These are phyloP conservation scores for Aspergillus melleus DNA, from an alignment of 2,329 filamentous ascomycete species.

Conservation along the genomic window DNA sequence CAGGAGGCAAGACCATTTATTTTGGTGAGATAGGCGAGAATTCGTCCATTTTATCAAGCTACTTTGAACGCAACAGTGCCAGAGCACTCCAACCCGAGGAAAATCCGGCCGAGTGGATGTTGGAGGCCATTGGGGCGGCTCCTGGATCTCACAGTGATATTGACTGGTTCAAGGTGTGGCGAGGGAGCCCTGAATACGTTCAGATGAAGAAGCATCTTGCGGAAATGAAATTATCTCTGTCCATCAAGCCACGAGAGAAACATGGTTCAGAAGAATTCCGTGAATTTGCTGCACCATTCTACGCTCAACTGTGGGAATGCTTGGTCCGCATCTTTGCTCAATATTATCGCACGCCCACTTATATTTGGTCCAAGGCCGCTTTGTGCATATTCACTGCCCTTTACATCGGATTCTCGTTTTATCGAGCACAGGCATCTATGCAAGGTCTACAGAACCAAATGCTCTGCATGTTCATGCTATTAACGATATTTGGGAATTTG, in stretches of 20 bases:
- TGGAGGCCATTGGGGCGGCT: neutral
- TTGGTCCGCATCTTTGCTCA: constrained; percentile 15
- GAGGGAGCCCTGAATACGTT: constrained; percentile 40
- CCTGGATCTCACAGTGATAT: constrained; percentile 45
- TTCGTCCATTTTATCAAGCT: neutral
- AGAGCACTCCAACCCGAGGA: neutral
- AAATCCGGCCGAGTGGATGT: constrained; percentile 3
- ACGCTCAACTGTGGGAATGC: constrained; percentile 4
- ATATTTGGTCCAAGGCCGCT: constrained; percentile 75
- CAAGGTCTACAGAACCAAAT: constrained; percentile 81
- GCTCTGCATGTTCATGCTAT: constrained; percentile 78
- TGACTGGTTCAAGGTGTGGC: constrained; percentile 63
- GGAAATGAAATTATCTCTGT: constrained; percentile 45
- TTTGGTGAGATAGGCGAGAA: constrained; percentile 1
- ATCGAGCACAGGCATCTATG: constrained; percentile 65
- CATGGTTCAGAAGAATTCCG: neutral
- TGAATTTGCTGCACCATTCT: neutral
- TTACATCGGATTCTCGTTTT: constrained; percentile 79
- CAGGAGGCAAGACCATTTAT: neutral
- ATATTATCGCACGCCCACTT: constrained; percentile 80
- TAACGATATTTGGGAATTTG: constrained; percentile 51
- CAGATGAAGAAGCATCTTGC: constrained; percentile 60
- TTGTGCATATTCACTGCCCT: constrained; percentile 60
- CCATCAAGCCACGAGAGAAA: neutral
- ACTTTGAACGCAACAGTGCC: neutral